Evolutionary conservation across 2,329 filamentous ascomycete species (phyloP).

Genomic region (Phyllosticta citriasiana): DNA sequence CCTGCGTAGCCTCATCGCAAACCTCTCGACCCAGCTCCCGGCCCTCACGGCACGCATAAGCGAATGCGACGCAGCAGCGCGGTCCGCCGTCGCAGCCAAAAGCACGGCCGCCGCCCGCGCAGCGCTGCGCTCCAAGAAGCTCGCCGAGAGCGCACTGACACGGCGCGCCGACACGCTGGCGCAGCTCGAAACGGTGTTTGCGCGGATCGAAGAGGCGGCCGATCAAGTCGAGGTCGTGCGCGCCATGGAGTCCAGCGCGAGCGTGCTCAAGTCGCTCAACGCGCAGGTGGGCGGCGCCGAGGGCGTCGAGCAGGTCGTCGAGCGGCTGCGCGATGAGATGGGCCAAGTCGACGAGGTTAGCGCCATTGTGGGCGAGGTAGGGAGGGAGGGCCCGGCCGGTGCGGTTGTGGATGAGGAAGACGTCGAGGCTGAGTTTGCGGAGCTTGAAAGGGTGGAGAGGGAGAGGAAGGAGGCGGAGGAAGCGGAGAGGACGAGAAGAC

Average conservation of each 20-base stretch:
- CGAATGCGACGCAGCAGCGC: slow-evolving; percentile 47
- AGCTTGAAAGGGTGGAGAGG: slow-evolving; percentile 60
- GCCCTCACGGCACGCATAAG: slow-evolving; percentile 48
- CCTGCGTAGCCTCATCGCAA: slow-evolving; percentile 60
- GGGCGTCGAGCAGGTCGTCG: slow-evolving; percentile 65
- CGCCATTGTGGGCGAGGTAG: slow-evolving; percentile 58
- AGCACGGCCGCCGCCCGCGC: slow-evolving; percentile 67
- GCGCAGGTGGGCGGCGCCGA: slow-evolving; percentile 66
- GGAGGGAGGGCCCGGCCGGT: slow-evolving; percentile 13
- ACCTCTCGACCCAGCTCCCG: slow-evolving; percentile 57
- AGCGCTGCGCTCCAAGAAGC: slow-evolving; percentile 72
- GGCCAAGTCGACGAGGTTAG: slow-evolving; percentile 64
- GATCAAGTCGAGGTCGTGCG: slow-evolving; percentile 76
- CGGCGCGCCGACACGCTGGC: slow-evolving; percentile 62
- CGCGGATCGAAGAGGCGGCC: slow-evolving; percentile 74
- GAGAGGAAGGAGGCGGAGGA: slow-evolving; percentile 49
- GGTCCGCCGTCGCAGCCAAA: slow-evolving; percentile 59
- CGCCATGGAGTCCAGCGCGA: slow-evolving; percentile 69
- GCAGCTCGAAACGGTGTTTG: slow-evolving; percentile 74
- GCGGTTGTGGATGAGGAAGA: slow-evolving; percentile 62
- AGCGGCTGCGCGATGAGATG: slow-evolving; percentile 70
- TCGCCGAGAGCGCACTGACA: slow-evolving; percentile 63
- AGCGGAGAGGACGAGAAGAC: slow-evolving; percentile 24
- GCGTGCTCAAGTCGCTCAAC: slow-evolving; percentile 64
- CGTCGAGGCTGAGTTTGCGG: slow-evolving; percentile 79